Conservation (phyloP, 1,284 basidiomycete genomes). For the Trichosporon sp. region DNA sequence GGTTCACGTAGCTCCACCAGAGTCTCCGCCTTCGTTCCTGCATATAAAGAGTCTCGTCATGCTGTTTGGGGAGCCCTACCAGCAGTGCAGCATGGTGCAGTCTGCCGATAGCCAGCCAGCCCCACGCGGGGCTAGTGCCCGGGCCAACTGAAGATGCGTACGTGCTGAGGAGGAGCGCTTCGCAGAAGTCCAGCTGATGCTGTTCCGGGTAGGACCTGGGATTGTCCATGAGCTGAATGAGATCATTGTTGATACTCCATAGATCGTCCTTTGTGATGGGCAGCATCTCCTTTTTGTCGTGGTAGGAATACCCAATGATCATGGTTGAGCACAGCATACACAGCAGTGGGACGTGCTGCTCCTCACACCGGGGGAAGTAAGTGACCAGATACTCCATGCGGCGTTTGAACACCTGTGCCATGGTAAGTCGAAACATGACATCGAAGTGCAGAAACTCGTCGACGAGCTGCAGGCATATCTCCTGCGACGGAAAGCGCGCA, state of each 20-base stretch:
- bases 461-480: constrained; percentile 2
- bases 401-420: neutral
- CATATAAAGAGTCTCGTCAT: constrained; percentile 1
- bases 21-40: constrained; percentile 1
- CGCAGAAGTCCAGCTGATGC: constrained; percentile 5
- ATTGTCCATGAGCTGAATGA: constrained; percentile 12
- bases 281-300: neutral
- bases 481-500: neutral
- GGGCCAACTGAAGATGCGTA: neutral
- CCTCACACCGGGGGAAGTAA: neutral
- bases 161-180: neutral
- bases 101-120: neutral
- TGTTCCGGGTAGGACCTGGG: constrained; percentile 1
- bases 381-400: constrained; percentile 10
- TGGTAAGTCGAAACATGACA: constrained; percentile 19
- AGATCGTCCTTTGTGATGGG: constrained; percentile 1
- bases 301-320: neutral
- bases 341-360: neutral
- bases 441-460: constrained; percentile 20
- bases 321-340: neutral
- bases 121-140: neutral
- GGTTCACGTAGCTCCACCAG: constrained; percentile 2
- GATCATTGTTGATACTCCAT: constrained; percentile 4
- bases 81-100: constrained; percentile 11
- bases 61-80: neutral